Evolutionary conservation across 352 stramenopile genomes (phyloP), one percentile per base, ranked within the genome.

Genomic region (Pythium grandisporangium): DNA sequence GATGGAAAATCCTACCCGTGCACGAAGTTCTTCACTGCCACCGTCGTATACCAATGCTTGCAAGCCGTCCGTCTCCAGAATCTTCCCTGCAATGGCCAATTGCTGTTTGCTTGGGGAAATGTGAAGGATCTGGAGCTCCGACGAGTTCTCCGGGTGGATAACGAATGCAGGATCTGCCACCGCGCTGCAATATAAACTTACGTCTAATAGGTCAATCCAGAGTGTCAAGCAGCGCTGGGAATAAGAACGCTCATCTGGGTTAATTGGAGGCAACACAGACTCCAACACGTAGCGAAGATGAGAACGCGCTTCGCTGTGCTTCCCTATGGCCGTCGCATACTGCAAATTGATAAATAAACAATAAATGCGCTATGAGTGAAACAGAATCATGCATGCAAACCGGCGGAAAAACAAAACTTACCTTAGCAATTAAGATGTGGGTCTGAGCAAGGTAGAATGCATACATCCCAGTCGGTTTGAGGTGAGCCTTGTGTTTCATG

Each of bases 381-480:
- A 37, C 10, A 21, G 21, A 36, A 19, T 11, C 22, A 26, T 12
- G 6, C 25, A 44, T 13, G 30, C n/a, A 14, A 21, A 42, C 35
- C 13, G 29, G 19, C 40, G 38, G 42, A 23, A 14, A 3, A 21
- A 34, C 22, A 21, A 24, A 33, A 3, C 35, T 29, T 54, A 86
- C 76, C 66, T 83, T 78, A n/a, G 71, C 73, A 35, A 85, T 74
- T 23, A 85, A 39, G 5, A 63, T 47, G 42, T 86, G 72, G 26
- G 68, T 78, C 25, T 65, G 60, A 6, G 59, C 70, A 12, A 81
- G 47, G 39, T 77, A 81, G 37, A 70, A 72, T 11, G 45, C 49
- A 32, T 72, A 73, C 27, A 83, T 55, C 10, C 63, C 45, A 2
- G 69, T 81, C 16, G 54, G 39, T 34, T 73, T 55, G 7, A 89